phyloP scores from a whole-genome alignment of 805 yeast genomes.

The Kazachstania africana region DNA sequence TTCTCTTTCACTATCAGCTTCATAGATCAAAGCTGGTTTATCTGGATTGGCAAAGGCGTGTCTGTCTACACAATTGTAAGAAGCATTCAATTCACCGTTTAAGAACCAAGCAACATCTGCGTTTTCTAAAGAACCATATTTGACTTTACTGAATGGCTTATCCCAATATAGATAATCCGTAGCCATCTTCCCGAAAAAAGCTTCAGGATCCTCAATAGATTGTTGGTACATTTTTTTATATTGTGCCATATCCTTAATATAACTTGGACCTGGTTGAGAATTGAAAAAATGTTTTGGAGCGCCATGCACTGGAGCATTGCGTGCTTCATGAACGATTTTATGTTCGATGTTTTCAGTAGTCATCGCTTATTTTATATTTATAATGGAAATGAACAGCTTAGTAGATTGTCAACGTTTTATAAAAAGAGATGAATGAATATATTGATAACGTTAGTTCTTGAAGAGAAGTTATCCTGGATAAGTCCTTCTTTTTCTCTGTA shows the following conservation, averaged over 20 bases:
- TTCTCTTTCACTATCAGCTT: slow-evolving; percentile 81
- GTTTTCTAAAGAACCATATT: slow-evolving; percentile 50
- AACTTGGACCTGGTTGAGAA: slow-evolving; percentile 32
- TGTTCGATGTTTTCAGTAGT: slow-evolving; percentile 17
- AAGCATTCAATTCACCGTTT: slow-evolving; percentile 87
- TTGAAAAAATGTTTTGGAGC: slow-evolving; percentile 31
- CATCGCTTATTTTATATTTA: slow-evolving; percentile 3
- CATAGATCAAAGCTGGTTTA: slow-evolving; percentile 77
- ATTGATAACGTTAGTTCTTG: too few relatives aligned
- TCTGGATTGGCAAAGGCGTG: slow-evolving; percentile 84
- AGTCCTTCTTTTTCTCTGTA: too few relatives aligned
- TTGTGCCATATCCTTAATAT: slow-evolving; percentile 50
- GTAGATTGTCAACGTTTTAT: too few relatives aligned
- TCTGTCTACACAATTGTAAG: slow-evolving; percentile 89
- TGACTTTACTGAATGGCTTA: slow-evolving; percentile 40
- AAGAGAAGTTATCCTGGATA: too few relatives aligned
- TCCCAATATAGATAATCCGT: slow-evolving; percentile 68
- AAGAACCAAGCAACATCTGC: slow-evolving; percentile 91
- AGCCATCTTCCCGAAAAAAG: slow-evolving; percentile 74
- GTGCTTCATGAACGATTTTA: slow-evolving; percentile 32
- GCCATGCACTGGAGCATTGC: slow-evolving; percentile 21
- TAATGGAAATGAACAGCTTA: too few relatives aligned
- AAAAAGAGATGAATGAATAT: too few relatives aligned
- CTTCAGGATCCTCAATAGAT: slow-evolving; percentile 73
- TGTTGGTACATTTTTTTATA: slow-evolving; percentile 63